A percentile compares a stretch with the other conserved stretches of the same genome.
phyloP scores from a whole-genome alignment of 495 filamentous ascomycete species.

The Hypoxylon crocopeplum region DNA sequence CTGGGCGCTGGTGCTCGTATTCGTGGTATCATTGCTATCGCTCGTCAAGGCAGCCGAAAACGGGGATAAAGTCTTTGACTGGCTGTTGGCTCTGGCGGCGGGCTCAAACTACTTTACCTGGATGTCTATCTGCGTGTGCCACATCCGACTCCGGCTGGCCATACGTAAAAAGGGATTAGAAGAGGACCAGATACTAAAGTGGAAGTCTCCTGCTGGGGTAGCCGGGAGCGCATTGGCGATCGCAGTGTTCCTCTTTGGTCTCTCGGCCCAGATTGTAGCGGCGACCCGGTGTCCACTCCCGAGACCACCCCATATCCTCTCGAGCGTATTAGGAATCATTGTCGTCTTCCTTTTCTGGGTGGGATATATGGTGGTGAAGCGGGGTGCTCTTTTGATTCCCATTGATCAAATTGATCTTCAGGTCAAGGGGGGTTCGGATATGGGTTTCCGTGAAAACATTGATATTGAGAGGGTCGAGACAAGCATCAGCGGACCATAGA shows the following conservation, averaged over 20 bases:
- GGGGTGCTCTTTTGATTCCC: conserved; percentile 17
- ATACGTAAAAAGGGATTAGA: conserved; percentile 20
- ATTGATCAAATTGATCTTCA: conserved; percentile 32
- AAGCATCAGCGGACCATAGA: neutral
- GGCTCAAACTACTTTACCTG: conserved; percentile 70
- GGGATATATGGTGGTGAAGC: conserved; percentile 29
- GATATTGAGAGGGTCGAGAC: conserved; percentile 20
- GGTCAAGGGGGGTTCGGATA: conserved; percentile 1
- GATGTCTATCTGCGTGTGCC: conserved; percentile 68
- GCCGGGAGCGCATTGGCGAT: conserved; percentile 29
- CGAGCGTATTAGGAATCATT: conserved; percentile 32
- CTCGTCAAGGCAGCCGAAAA: conserved; percentile 23
- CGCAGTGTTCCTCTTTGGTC: conserved; percentile 29
- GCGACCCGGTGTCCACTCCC: conserved; percentile 24
- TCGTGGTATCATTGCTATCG: conserved; percentile 49
- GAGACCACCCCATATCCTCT: conserved; percentile 16
- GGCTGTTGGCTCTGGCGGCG: conserved; percentile 69
- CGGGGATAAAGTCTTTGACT: conserved; percentile 52
- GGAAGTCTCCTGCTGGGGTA: conserved; percentile 32
- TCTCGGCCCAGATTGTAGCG: conserved; percentile 34
- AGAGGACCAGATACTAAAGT: conserved; percentile 16
- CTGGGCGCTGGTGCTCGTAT: conserved; percentile 54
- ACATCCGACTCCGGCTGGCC: conserved; percentile 69
- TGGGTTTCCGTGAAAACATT: neutral
- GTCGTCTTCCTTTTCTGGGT: conserved; percentile 27